Conservation (phyloP, 345 rosid genomes). For the Xanthoceras sorbifolium region DNA sequence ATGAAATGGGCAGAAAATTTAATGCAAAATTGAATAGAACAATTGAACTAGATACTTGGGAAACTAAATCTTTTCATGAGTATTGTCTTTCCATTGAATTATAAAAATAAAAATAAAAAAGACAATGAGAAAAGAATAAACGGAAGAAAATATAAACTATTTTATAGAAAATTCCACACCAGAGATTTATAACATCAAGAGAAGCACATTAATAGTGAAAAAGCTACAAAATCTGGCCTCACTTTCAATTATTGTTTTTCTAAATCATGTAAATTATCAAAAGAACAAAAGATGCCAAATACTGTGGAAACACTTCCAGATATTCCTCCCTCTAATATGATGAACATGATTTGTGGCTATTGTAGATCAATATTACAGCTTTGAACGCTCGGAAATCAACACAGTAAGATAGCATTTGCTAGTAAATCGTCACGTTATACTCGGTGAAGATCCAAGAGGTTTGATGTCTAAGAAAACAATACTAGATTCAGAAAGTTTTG, state of each 20-base stretch:
- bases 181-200: not conserved
- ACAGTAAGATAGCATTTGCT: not conserved
- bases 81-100: not conserved
- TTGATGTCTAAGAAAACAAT: not conserved
- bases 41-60: too few species aligned
- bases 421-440: constrained; percentile 17
- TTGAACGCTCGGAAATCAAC: constrained; percentile 10
- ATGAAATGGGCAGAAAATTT: too few species aligned
- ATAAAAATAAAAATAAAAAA: too few species aligned
- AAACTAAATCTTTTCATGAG: not conserved
- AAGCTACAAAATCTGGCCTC: not conserved
- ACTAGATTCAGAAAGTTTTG: constrained; percentile 3
- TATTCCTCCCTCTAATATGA: not conserved
- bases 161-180: not conserved
- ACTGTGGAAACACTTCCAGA: not conserved
- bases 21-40: too few species aligned
- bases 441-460: not conserved
- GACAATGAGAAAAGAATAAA: too few species aligned
- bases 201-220: not conserved
- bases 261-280: not conserved
- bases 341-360: not conserved
- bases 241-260: not conserved
- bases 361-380: not conserved
- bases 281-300: not conserved
- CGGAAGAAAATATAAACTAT: not conserved